Evolutionary conservation across 2,329 filamentous ascomycete genomes (phyloP), one percentile per base, ranked within the genome.

Genomic region (Colletotrichum abscissum): DNA sequence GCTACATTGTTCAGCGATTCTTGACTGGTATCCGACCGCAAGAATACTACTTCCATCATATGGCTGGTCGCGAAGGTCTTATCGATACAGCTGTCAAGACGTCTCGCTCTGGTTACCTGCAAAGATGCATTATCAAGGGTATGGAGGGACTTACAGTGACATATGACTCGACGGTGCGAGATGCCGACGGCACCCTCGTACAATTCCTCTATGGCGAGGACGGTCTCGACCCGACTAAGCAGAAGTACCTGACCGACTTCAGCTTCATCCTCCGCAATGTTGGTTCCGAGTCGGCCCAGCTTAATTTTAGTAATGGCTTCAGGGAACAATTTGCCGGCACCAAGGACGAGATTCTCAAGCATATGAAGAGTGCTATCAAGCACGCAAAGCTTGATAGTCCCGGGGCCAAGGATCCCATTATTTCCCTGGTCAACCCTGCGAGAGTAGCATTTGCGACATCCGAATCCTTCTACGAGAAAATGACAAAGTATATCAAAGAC

Each of bases 31-130:
- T 99, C 74, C 92, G 96, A 67, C 97, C 97, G 5, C 97, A 99
- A 80, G 97, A 99, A 82, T 99, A 98, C 83, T 99, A 96, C 82
- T 99, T 99, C 87, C 97, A 99, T 89, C 95, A 97, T 83, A 99
- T 99, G 97, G 97, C 96, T 80, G 97, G 97, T 78, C 92, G 97
- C 85, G 97, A 99, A 88, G 97, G 97, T 87, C 87, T 99, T 76
- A 99, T 99, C 80, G 97, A 99, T 89, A 99, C 97, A 24, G 97
- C 97, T 76, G 97, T 99, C 82, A 99, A 99, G 86, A 99, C 97
- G 1, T 97, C 96, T 11, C 93, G 97, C 80, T 98, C 97, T 33
- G 97, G 97, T 74, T 99, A 99, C 81, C 87, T 99, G 64, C 97
- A 99, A 82, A 90, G 97, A 80, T 99, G 97, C 88, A 89, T 99